A percentile compares a stretch with the other conserved stretches of the same genome.
Conservation (phyloP, 345 rosid species). For the Carallia brachiata region DNA sequence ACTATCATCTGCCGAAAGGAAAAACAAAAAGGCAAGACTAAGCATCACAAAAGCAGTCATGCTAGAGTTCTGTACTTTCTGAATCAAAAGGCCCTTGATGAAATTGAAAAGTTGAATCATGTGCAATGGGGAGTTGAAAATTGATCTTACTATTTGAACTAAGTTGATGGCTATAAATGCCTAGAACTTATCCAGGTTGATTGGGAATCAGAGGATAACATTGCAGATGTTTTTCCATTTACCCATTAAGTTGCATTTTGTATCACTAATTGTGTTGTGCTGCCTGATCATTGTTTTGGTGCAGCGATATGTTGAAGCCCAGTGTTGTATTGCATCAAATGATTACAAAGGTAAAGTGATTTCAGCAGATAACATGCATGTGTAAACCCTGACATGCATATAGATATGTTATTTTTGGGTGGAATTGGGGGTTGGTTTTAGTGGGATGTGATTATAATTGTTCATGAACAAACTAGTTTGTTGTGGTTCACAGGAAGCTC, state of each 20-base stretch:
- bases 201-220: background rate
- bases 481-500: no score
- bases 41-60: no score
- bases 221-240: background rate
- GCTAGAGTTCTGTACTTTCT: no score
- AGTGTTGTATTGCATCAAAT: constrained; percentile 85
- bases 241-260: constrained; percentile 3
- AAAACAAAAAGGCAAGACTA: no score
- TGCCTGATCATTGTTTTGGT: constrained; percentile 19
- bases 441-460: no score
- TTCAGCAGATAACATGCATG: background rate
- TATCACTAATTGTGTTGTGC: constrained; percentile 3
- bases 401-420: no score
- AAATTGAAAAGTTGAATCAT: background rate
- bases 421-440: no score
- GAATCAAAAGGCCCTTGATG: background rate
- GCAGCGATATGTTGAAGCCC: constrained; percentile 98
- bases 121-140: no score
- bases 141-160: background rate
- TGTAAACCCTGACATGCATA: no score
- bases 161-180: background rate
- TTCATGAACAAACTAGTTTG: no score
- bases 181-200: background rate
- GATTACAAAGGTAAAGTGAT: constrained; percentile 74
- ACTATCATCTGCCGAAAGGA: no score